Evolutionary conservation across 148 eudicot genomes (phyloP).

Genomic region (Vaccinium corymbosum): DNA sequence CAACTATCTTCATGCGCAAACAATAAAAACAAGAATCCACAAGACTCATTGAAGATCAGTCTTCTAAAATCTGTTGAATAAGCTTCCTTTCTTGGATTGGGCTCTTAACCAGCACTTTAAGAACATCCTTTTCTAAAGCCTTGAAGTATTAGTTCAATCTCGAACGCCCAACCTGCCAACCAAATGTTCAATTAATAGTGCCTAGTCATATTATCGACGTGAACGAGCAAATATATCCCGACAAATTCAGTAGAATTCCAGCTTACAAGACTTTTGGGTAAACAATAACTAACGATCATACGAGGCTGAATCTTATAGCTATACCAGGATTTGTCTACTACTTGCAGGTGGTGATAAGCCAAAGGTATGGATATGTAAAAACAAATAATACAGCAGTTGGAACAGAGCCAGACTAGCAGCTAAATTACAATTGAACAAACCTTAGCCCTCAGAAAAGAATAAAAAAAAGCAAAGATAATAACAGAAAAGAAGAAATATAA

Average conservation of each 20-base stretch:
- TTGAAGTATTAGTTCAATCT: neutral
- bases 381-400: neutral
- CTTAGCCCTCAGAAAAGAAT: neutral
- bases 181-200: neutral
- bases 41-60: neutral
- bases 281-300: neutral
- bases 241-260: neutral
- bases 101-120: neutral
- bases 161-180: neutral
- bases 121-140: neutral
- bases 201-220: neutral
- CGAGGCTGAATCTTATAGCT: neutral
- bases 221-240: neutral
- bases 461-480: neutral
- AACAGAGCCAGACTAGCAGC: neutral
- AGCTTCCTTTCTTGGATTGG: neutral
- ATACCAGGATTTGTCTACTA: neutral
- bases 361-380: neutral
- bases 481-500: neutral
- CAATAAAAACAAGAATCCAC: neutral
- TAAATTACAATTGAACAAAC: neutral
- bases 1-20: neutral
- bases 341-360: neutral
- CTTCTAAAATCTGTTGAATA: neutral
- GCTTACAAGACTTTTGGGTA: neutral